Conservation (phyloP, 192 early-diverging fungal species). For the Entomortierella beljakovae region DNA sequence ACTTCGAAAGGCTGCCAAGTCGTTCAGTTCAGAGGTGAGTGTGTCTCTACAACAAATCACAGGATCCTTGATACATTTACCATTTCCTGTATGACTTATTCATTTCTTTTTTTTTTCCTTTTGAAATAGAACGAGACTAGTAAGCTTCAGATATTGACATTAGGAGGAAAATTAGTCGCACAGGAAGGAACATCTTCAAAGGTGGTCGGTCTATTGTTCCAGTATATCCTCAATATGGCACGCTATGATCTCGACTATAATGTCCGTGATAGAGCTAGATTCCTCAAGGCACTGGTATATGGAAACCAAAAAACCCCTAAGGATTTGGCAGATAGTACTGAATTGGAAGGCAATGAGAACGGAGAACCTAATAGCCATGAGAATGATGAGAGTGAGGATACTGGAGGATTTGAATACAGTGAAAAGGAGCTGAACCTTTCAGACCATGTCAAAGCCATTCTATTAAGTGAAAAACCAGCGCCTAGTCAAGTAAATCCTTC, state of each 20-base stretch:
- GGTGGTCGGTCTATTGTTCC: constrained; percentile 63
- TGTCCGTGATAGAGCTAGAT: constrained; percentile 89
- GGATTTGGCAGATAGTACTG: neutral
- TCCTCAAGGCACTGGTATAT: constrained; percentile 70
- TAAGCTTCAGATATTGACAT: constrained; percentile 86
- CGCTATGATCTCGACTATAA: constrained; percentile 92
- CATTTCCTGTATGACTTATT: neutral
- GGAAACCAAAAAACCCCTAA: constrained; percentile 12
- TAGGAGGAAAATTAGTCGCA: constrained; percentile 78
- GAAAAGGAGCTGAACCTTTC: constrained; percentile 54
- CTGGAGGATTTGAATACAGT: constrained; percentile 34
- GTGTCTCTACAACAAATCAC: neutral
- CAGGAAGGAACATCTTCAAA: constrained; percentile 48
- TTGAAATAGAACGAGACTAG: constrained; percentile 68
- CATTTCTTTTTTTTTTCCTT: neutral
- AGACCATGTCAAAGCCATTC: constrained; percentile 66
- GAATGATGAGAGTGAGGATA: constrained; percentile 19
- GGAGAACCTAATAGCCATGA: neutral
- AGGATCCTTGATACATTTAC: neutral
- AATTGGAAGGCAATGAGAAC: constrained; percentile 16
- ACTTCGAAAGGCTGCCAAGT: constrained; percentile 79
- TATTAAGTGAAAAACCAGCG: constrained; percentile 67
- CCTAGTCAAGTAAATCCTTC: constrained; percentile 63
- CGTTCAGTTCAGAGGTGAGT: constrained; percentile 61
- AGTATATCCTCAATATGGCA: constrained; percentile 88